Evolutionary conservation across 768 basidiomycete genomes (phyloP).

Genomic region (Mycena sanguinolenta): DNA sequence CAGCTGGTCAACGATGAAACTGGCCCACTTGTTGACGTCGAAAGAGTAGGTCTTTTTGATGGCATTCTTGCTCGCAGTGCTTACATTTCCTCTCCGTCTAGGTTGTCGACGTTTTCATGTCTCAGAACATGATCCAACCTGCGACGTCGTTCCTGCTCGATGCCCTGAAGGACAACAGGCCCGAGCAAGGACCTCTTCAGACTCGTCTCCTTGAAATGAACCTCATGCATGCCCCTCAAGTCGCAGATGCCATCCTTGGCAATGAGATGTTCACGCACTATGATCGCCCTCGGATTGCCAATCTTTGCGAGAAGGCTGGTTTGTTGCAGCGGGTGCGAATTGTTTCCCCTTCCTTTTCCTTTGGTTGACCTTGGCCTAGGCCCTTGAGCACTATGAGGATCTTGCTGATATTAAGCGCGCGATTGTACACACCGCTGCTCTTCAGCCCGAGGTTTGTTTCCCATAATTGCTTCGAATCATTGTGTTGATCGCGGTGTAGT

Average conservation of each 20-base stretch:
- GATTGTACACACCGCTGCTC: conserved; percentile 89
- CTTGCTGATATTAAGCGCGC: conserved; percentile 99
- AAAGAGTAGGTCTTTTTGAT: conserved; percentile 69
- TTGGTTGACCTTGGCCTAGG: conserved; percentile 62
- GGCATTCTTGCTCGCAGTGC: conserved; percentile 16
- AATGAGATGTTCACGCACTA: conserved; percentile 99
- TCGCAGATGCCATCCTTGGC: conserved; percentile 97
- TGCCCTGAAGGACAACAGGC: conserved; percentile 97
- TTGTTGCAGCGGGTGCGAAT: conserved; percentile 86
- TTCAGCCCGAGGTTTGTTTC: conserved; percentile 81
- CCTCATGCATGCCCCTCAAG: conserved; percentile 96
- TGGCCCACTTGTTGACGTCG: conserved; percentile 93
- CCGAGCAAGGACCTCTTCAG: conserved; percentile 96
- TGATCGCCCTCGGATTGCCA: conserved; percentile 96
- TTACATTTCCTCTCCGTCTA: conserved; percentile 42
- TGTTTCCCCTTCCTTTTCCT: not conserved
- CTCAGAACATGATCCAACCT: conserved; percentile 99
- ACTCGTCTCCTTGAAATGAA: conserved; percentile 99
- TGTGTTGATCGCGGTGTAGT: conserved; percentile 58
- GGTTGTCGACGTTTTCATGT: conserved; percentile 99
- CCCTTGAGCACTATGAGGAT: conserved; percentile 98
- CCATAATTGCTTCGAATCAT: not conserved
- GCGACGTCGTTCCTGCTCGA: conserved; percentile 98
- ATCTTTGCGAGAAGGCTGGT: conserved; percentile 98
- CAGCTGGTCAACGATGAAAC: conserved; percentile 94